These are phyloP conservation scores for Plantago rigida DNA, from an alignment of 305 asterid genomes.

Conservation along the genomic window DNA sequence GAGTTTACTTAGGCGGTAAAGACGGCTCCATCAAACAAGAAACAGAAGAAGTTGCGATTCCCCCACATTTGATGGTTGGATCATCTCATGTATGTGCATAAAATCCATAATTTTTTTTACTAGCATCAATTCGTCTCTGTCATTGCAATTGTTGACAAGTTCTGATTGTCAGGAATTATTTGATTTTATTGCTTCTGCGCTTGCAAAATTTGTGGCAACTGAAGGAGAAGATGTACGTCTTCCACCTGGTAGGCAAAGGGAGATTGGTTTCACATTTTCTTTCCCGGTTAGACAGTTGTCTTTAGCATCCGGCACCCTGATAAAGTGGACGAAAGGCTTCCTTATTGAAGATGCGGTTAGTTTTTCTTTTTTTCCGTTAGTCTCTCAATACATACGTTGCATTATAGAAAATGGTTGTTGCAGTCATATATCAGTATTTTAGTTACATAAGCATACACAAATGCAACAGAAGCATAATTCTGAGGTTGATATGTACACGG, in stretches of 20 bases:
- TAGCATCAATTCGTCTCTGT: constrained; percentile 7
- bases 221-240: constrained; percentile 56
- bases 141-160: constrained; percentile 20
- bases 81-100: constrained; percentile 56
- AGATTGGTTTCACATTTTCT: constrained; percentile 93
- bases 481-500: too few relatives aligned
- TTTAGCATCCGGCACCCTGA: constrained; percentile 64
- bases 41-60: constrained; percentile 61
- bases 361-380: constrained; percentile 11
- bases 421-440: too few relatives aligned
- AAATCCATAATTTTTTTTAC: not conserved
- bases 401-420: too few relatives aligned
- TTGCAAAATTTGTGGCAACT: constrained; percentile 59
- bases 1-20: constrained; percentile 67
- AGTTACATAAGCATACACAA: too few relatives aligned
- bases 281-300: constrained; percentile 75
- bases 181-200: constrained; percentile 61
- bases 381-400: too few relatives aligned
- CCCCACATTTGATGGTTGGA: constrained; percentile 78
- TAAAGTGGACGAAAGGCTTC: constrained; percentile 90
- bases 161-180: constrained; percentile 49
- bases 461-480: too few relatives aligned
- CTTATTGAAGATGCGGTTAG: constrained; percentile 66
- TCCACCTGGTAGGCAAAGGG: constrained; percentile 60
- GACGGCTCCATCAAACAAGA: constrained; percentile 45